Percentiles rank a stretch among this genome's conserved stretches.
phyloP scores from a whole-genome alignment of 495 filamentous ascomycete species.

The Aspergillus cristatus region DNA sequence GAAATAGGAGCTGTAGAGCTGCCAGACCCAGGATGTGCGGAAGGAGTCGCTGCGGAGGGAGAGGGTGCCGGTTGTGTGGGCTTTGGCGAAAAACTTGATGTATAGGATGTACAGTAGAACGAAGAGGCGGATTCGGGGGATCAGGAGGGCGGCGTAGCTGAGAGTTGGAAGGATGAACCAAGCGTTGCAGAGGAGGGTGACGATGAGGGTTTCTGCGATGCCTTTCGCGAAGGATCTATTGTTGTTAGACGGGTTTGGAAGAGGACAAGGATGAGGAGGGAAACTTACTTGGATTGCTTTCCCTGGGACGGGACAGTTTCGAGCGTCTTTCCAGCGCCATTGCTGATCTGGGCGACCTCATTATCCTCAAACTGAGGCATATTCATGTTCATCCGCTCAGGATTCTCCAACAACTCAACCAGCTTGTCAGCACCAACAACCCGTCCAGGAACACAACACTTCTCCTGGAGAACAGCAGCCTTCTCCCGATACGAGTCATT shows the following conservation, averaged over 20 bases:
- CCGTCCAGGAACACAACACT: conserved; percentile 15
- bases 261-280: neutral
- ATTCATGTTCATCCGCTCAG: conserved; percentile 12
- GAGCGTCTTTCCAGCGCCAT: conserved; percentile 7
- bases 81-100: conserved; percentile 56
- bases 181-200: conserved; percentile 10
- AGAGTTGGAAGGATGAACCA: conserved; percentile 13
- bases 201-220: conserved; percentile 6
- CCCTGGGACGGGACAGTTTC: conserved; percentile 4
- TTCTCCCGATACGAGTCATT: conserved; percentile 15
- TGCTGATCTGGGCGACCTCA: conserved; percentile 6
- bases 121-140: conserved; percentile 12
- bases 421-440: conserved; percentile 13
- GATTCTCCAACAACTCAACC: conserved; percentile 11
- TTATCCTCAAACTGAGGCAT: conserved; percentile 7
- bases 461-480: conserved; percentile 7
- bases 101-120: conserved; percentile 67
- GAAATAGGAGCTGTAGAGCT: conserved; percentile 14
- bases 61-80: conserved; percentile 54
- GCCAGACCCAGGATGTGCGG: conserved; percentile 40
- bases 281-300: conserved; percentile 6
- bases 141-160: conserved; percentile 13
- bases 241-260: neutral
- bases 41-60: conserved; percentile 57
- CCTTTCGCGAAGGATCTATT: conserved; percentile 5